phyloP scores from a whole-genome alignment of 768 basidiomycete species.

The Termitomyces sp. region DNA sequence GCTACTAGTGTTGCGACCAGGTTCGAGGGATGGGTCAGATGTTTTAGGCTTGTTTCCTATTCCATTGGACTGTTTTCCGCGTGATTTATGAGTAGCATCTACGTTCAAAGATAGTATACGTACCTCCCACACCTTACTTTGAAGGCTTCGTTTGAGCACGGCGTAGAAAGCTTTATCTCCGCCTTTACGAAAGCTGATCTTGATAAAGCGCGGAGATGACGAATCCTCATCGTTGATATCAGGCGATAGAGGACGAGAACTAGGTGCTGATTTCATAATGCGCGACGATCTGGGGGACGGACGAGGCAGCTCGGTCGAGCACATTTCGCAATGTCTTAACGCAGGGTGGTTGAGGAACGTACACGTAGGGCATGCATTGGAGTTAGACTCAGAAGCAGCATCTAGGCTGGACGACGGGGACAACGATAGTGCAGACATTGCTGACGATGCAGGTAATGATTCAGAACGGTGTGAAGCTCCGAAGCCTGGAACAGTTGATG shows the following conservation, averaged over 20 bases:
- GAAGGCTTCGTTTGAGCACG: conserved; percentile 63
- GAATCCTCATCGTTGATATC: conserved; percentile 31
- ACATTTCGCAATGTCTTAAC: conserved; percentile 78
- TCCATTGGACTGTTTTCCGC: conserved; percentile 12
- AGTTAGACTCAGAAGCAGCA: conserved; percentile 25
- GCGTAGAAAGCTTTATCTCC: conserved; percentile 83
- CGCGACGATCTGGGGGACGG: conserved; percentile 12
- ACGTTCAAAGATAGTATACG: not conserved
- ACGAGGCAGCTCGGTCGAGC: conserved; percentile 60
- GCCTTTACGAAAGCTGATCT: conserved; percentile 87
- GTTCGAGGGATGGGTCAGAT: not conserved
- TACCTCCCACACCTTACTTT: conserved; percentile 74
- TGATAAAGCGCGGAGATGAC: conserved; percentile 45
- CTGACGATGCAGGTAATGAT: conserved; percentile 28
- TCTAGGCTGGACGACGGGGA: conserved; percentile 27
- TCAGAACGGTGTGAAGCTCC: conserved; percentile 25
- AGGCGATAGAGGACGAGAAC: conserved; percentile 58
- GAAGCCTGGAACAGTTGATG: conserved; percentile 16
- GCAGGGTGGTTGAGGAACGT: conserved; percentile 89
- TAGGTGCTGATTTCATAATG: conserved; percentile 53
- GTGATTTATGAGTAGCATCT: not conserved
- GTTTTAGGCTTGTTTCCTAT: conserved; percentile 5
- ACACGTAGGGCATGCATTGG: conserved; percentile 75
- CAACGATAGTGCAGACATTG: conserved; percentile 30
- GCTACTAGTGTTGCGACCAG: conserved; percentile 16